Conservation (phyloP, 2,329 filamentous ascomycete genomes). For the Pseudogymnoascus sp. region DNA sequence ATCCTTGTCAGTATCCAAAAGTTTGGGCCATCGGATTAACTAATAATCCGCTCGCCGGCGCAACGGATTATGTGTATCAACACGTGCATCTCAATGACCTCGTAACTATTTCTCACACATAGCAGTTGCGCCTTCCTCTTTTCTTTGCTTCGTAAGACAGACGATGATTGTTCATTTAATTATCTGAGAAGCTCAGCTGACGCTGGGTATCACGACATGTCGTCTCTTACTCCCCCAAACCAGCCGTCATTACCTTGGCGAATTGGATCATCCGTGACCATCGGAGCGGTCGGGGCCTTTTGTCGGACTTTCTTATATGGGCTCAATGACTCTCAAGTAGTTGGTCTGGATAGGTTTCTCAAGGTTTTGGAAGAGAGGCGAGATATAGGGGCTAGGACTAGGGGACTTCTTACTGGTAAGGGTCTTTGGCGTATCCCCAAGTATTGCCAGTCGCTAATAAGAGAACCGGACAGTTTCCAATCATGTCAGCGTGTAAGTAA, state of each 20-base stretch:
- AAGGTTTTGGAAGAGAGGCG: slow-evolving; percentile 67
- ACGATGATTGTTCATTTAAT: not conserved
- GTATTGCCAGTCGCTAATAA: slow-evolving; percentile 16
- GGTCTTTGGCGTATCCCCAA: slow-evolving; percentile 6
- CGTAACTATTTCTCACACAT: not conserved
- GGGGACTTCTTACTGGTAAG: slow-evolving; percentile 78
- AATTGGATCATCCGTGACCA: slow-evolving; percentile 63
- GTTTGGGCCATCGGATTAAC: not conserved
- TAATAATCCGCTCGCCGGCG: not conserved
- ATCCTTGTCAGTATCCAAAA: not conserved
- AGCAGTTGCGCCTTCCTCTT: not conserved
- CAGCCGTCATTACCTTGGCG: slow-evolving; percentile 64
- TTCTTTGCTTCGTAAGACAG: not conserved
- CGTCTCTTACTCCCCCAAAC: slow-evolving; percentile 16
- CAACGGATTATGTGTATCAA: not conserved
- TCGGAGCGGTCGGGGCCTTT: slow-evolving; percentile 65
- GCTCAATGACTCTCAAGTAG: slow-evolving; percentile 67
- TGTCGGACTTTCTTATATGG: slow-evolving; percentile 70
- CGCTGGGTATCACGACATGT: slow-evolving; percentile 3
- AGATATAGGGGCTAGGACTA: slow-evolving; percentile 58
- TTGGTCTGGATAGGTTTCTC: slow-evolving; percentile 70
- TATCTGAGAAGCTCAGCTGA: slow-evolving; percentile 1
- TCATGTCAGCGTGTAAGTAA: slow-evolving; percentile 78
- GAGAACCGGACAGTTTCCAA: slow-evolving; percentile 61
- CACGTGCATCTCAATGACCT: slow-evolving; percentile 3